These are phyloP conservation scores for Mucor saturninus DNA, from an alignment of 371 early-diverging fungal species.

Conservation along the genomic window DNA sequence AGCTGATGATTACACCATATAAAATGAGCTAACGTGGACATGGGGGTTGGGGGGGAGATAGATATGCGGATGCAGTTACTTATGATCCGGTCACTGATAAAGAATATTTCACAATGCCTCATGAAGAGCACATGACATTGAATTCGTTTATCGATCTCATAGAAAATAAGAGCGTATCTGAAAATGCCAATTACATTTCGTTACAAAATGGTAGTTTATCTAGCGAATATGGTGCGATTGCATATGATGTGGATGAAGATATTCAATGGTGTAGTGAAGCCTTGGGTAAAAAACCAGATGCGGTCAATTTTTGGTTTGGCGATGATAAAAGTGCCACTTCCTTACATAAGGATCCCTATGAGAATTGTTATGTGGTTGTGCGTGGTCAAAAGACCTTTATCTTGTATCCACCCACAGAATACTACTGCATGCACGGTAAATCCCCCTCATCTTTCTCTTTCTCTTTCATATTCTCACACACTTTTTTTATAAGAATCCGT, in stretches of 20 bases:
- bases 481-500: conserved; percentile 46
- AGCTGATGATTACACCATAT: no score
- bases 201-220: conserved; percentile 74
- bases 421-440: conserved; percentile 70
- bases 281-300: conserved; percentile 69
- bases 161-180: conserved; percentile 26
- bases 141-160: conserved; percentile 56
- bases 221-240: conserved; percentile 57
- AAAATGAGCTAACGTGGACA: no score
- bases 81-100: conserved; percentile 44
- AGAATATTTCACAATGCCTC: conserved; percentile 72
- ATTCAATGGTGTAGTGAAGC: conserved; percentile 70
- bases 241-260: conserved; percentile 64
- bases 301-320: conserved; percentile 85
- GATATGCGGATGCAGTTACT: conserved; percentile 73
- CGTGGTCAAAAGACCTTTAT: conserved; percentile 76
- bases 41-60: no score
- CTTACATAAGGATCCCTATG: conserved; percentile 83
- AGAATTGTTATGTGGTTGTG: conserved; percentile 78
- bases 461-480: background rate
- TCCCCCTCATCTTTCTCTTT: background rate
- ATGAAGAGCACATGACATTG: conserved; percentile 67
- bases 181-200: conserved; percentile 64
- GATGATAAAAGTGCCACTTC: conserved; percentile 65
- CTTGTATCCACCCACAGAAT: conserved; percentile 73